Conservation (phyloP, 2,329 filamentous ascomycete species). For the Stemphylium lycopersici region DNA sequence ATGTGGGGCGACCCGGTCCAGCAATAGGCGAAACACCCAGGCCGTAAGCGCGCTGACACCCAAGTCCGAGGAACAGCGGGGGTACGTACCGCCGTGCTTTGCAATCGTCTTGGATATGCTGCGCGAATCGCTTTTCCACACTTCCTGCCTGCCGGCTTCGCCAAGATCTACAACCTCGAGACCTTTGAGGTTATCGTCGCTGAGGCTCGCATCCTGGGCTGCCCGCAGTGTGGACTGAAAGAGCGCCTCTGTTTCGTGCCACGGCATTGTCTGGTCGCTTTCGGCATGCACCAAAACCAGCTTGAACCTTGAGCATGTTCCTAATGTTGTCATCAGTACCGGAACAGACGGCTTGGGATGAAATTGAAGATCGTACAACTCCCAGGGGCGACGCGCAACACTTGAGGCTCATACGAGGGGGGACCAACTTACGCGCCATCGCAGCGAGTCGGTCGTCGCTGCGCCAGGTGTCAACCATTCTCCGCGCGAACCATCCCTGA, state of each 20-base stretch:
- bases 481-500: slow-evolving; percentile 66
- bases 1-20: slow-evolving; percentile 13
- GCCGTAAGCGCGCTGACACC: slow-evolving; percentile 1
- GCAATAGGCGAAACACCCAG: slow-evolving; percentile 13
- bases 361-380: background rate
- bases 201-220: slow-evolving; percentile 21
- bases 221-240: slow-evolving; percentile 38
- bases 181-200: slow-evolving; percentile 20
- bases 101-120: slow-evolving; percentile 45
- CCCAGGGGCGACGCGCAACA: background rate
- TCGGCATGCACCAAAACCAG: slow-evolving; percentile 44
- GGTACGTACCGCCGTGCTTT: slow-evolving; percentile 45
- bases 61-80: background rate
- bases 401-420: background rate
- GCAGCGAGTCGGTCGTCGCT: slow-evolving; percentile 70
- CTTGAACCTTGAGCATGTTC: slow-evolving; percentile 26
- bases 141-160: slow-evolving; percentile 42
- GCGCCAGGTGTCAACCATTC: slow-evolving; percentile 80
- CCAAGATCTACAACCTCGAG: slow-evolving; percentile 37
- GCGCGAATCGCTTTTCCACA: slow-evolving; percentile 32
- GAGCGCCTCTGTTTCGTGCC: slow-evolving; percentile 41
- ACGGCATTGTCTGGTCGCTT: slow-evolving; percentile 45
- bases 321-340: slow-evolving; percentile 13
- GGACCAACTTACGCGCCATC: slow-evolving; percentile 51
- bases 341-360: background rate